phyloP scores from a whole-genome alignment of 2,329 filamentous ascomycete genomes.

The Aspergillus floridensis region DNA sequence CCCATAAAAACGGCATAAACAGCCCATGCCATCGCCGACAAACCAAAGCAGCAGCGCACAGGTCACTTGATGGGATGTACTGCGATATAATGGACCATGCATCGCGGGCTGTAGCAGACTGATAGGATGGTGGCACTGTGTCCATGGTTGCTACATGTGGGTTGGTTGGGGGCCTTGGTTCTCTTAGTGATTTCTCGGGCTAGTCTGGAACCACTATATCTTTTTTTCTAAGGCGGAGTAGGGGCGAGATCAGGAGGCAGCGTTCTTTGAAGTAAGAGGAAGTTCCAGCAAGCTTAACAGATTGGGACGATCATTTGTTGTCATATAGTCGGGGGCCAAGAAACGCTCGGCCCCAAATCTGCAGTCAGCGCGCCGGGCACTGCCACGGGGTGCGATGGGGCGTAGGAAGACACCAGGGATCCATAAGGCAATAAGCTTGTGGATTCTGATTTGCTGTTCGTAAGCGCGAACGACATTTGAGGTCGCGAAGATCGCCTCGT shows the following conservation, averaged over 20 bases:
- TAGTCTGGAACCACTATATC: neutral
- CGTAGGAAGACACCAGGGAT: constrained; percentile 2
- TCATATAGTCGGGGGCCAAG: constrained; percentile 1
- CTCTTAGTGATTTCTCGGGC: neutral
- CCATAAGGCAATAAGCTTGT: neutral
- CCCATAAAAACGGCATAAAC: constrained; percentile 62
- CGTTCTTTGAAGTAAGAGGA: neutral
- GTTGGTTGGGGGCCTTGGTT: neutral
- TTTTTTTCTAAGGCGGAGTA: neutral
- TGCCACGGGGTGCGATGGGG: constrained; percentile 15
- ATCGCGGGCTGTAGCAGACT: constrained; percentile 54
- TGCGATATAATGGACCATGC: constrained; percentile 56
- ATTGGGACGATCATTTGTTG: neutral
- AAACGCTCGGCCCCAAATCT: constrained; percentile 2
- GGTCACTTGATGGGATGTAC: constrained; percentile 56
- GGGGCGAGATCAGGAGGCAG: neutral
- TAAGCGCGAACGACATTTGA: too few relatives aligned
- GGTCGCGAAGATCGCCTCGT: neutral
- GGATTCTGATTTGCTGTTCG: neutral
- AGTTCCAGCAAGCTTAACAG: neutral
- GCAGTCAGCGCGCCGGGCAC: constrained; percentile 6
- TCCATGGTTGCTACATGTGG: constrained; percentile 47
- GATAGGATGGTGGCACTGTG: constrained; percentile 59
- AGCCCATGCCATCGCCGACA: constrained; percentile 57
- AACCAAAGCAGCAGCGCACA: constrained; percentile 57